phyloP scores from a whole-genome alignment of 441 rosid genomes.

The Arabidopsis hybrid region DNA sequence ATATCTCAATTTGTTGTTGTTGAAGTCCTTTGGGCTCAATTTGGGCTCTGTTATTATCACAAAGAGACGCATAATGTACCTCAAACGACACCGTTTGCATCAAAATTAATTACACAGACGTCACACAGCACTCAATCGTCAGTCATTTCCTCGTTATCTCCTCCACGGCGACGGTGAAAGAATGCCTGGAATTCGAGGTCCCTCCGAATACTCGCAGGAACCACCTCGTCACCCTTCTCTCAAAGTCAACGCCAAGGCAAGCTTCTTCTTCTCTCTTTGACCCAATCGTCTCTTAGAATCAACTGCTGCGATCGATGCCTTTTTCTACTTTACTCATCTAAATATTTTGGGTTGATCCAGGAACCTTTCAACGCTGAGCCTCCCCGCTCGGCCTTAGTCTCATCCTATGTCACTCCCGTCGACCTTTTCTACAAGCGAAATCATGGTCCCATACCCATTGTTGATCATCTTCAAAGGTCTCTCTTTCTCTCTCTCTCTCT shows the following conservation, averaged over 20 bases:
- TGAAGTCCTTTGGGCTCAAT: background rate
- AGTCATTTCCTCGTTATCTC: background rate
- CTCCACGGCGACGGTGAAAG: background rate
- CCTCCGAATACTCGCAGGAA: slow-evolving; percentile 77
- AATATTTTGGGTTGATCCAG: slow-evolving; percentile 51
- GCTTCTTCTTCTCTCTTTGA: background rate
- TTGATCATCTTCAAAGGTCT: slow-evolving; percentile 77
- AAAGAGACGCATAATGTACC: background rate
- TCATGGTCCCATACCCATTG: slow-evolving; percentile 90
- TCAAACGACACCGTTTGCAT: background rate
- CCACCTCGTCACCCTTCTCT: slow-evolving; percentile 85
- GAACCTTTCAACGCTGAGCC: slow-evolving; percentile 98
- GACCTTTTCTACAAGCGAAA: slow-evolving; percentile 94
- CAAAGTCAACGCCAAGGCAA: slow-evolving; percentile 76
- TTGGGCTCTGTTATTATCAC: background rate
- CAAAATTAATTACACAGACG: too few relatives aligned
- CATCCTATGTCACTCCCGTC: slow-evolving; percentile 83
- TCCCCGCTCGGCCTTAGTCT: slow-evolving; percentile 70
- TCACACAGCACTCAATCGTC: background rate
- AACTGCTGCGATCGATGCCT: too few relatives aligned
- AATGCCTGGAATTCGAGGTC: slow-evolving; percentile 88
- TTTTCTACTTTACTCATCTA: too few relatives aligned
- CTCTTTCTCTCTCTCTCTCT: background rate
- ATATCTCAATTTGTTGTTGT: slow-evolving; percentile 13
- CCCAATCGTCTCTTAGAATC: background rate